Percentiles rank a stretch among this genome's conserved stretches.
Evolutionary conservation across 306 rosid species (phyloP).

Genomic region (Corylus avellana): DNA sequence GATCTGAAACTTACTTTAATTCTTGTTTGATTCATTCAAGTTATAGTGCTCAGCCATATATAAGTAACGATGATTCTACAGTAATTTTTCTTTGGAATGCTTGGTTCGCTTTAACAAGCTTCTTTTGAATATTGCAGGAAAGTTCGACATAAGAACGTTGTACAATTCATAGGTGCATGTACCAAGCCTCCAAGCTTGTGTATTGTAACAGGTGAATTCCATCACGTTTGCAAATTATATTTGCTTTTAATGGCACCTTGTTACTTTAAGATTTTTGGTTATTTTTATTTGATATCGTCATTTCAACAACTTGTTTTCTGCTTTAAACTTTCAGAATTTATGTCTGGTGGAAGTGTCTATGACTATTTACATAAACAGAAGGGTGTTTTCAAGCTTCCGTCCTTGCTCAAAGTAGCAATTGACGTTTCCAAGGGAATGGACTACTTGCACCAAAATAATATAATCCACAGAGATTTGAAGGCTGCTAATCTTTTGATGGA

Average conservation of each 20-base stretch:
- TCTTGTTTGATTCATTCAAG: background rate
- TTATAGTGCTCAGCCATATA: background rate
- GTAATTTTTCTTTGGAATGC: background rate
- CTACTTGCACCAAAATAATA: conserved; percentile 94
- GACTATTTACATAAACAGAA: conserved; percentile 93
- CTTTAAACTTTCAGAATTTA: conserved; percentile 62
- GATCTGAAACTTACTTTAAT: background rate
- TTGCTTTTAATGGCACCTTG: conserved; percentile 12
- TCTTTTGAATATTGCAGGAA: conserved; percentile 63
- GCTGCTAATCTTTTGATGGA: too few species aligned
- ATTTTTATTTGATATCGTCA: background rate
- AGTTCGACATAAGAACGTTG: conserved; percentile 99
- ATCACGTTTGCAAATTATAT: conserved; percentile 9
- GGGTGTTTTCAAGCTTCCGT: conserved; percentile 84
- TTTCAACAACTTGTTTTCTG: conserved; percentile 15
- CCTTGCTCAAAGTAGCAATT: conserved; percentile 82
- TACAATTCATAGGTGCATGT: conserved; percentile 99
- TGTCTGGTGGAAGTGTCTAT: conserved; percentile 98
- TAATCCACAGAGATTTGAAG: conserved; percentile 76
- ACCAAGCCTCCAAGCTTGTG: conserved; percentile 85
- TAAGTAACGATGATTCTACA: background rate
- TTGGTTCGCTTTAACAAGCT: conserved; percentile 16
- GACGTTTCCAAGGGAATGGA: conserved; percentile 96
- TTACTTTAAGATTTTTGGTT: background rate
- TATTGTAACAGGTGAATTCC: conserved; percentile 81